Evolutionary conservation across 2,329 filamentous ascomycete genomes (phyloP).

Genomic region (Corniculantispora saksenae): DNA sequence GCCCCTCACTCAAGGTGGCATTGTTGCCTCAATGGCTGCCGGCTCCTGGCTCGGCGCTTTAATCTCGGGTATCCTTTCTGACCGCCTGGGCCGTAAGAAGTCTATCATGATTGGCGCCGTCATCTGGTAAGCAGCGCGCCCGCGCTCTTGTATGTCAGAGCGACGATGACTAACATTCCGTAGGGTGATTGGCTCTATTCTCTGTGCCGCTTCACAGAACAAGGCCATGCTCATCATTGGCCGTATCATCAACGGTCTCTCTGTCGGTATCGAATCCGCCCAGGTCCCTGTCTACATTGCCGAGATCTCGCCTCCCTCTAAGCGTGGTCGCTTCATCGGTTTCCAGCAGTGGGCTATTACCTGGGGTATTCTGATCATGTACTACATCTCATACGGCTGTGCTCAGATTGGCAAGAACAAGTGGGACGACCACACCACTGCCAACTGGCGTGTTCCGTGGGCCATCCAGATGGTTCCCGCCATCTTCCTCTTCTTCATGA

Average conservation of each 20-base stretch:
- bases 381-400: conserved; percentile 66
- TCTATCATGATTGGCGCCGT: conserved; percentile 52
- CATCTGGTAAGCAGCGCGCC: too few species aligned
- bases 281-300: conserved; percentile 72
- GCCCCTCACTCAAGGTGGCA: conserved; percentile 50
- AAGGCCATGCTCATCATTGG: conserved; percentile 54
- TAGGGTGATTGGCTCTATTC: conserved; percentile 50
- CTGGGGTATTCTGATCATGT: conserved; percentile 67
- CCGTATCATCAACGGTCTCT: conserved; percentile 65
- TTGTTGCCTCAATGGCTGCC: conserved; percentile 53
- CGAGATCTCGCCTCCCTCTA: conserved; percentile 58
- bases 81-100: conserved; percentile 50
- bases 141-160: too few species aligned
- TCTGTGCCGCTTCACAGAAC: conserved; percentile 47
- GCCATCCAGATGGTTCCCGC: conserved; percentile 65
- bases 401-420: conserved; percentile 52
- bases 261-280: conserved; percentile 65
- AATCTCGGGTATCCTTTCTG: conserved; percentile 50
- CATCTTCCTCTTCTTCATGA: conserved; percentile 58
- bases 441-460: conserved; percentile 66
- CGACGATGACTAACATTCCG: background rate
- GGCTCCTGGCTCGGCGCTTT: conserved; percentile 53
- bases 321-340: conserved; percentile 66
- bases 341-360: conserved; percentile 76
- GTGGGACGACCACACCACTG: conserved; percentile 41